Percentiles rank a stretch among this genome's conserved stretches.
These are phyloP conservation scores for Talaromyces islandicus DNA, from an alignment of 2,329 filamentous ascomycete species.

Conservation along the genomic window DNA sequence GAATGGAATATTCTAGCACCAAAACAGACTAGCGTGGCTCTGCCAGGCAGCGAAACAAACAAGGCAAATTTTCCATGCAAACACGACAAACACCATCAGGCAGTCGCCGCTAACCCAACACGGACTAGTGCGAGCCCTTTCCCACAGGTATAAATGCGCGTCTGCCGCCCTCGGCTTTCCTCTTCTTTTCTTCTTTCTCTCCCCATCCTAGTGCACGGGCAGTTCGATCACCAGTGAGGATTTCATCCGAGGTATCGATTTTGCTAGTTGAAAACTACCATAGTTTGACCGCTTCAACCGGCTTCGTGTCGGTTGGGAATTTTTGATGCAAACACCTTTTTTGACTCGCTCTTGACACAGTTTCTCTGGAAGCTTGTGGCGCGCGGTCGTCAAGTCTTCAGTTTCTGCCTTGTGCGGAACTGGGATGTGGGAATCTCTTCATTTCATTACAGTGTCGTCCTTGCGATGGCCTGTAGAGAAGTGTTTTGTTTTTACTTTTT, in stretches of 20 bases:
- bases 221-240: conserved; percentile 81
- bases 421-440: conserved; percentile 22
- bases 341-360: background rate
- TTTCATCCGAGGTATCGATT: conserved; percentile 78
- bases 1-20: too few relatives aligned
- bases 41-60: background rate
- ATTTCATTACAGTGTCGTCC: conserved; percentile 34
- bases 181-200: conserved; percentile 27
- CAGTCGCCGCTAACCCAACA: background rate
- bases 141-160: conserved; percentile 19
- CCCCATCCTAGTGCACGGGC: conserved; percentile 52
- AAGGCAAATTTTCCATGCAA: background rate
- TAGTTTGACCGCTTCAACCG: conserved; percentile 68
- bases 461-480: conserved; percentile 34
- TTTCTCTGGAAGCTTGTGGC: background rate
- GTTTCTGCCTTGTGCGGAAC: conserved; percentile 9
- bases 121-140: background rate
- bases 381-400: conserved; percentile 6
- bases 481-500: conserved; percentile 15
- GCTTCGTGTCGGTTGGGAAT: conserved; percentile 70
- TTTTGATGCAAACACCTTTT: conserved; percentile 53
- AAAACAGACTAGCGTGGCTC: background rate
- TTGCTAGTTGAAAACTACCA: conserved; percentile 86
- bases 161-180: conserved; percentile 12
- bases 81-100: conserved; percentile 6